Percentiles rank a stretch among this genome's conserved stretches.
Conservation (phyloP, 2,329 filamentous ascomycete species). For the Endothia cerciana region DNA sequence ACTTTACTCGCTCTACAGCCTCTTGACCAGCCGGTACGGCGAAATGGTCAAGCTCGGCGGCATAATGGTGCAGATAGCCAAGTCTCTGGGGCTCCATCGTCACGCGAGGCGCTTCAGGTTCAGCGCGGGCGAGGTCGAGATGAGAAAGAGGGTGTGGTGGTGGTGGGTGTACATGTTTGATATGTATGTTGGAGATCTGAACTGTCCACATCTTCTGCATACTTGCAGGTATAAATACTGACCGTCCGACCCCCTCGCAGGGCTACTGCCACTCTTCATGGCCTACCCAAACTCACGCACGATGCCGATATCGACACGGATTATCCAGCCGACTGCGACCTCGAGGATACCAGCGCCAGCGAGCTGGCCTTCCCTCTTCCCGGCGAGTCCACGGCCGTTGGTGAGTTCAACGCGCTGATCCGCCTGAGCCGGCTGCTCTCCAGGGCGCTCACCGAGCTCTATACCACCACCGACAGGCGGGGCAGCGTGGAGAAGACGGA, state of each 20-base stretch:
- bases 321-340: too few relatives aligned
- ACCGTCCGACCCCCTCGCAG: too few relatives aligned
- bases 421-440: conserved; percentile 16
- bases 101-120: conserved; percentile 19
- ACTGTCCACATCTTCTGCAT: too few relatives aligned
- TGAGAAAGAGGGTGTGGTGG: conserved; percentile 14
- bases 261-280: too few relatives aligned
- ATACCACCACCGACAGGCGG: conserved; percentile 13
- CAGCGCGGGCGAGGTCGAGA: conserved; percentile 6
- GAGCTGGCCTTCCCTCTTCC: conserved; percentile 10
- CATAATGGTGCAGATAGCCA: conserved; percentile 13
- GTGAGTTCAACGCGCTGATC: conserved; percentile 1
- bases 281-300: too few relatives aligned
- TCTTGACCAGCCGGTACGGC: conserved; percentile 10
- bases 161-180: conserved; percentile 24
- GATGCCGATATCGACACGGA: too few relatives aligned
- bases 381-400: conserved; percentile 8
- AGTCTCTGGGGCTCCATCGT: conserved; percentile 19
- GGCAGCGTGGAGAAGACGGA: conserved; percentile 9
- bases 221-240: too few relatives aligned
- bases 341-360: conserved; percentile 3
- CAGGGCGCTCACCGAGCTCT: conserved; percentile 10
- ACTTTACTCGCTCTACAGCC: conserved; percentile 5
- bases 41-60: conserved; percentile 18
- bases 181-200: conserved; percentile 11